Conservation (phyloP, 2,329 filamentous ascomycete genomes). For the Penicillium sp. region DNA sequence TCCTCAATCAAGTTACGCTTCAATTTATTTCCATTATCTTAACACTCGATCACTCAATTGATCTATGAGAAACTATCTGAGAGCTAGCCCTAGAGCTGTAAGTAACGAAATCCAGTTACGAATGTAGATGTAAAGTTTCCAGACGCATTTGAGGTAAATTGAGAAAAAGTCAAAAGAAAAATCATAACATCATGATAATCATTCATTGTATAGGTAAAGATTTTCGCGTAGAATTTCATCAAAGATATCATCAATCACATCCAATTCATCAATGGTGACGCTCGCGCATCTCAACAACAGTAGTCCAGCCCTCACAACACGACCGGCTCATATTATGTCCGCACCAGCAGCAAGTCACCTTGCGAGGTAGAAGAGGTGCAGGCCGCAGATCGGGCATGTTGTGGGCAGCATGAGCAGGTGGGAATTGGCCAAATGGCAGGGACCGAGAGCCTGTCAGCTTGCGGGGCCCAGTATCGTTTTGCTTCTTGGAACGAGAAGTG, state of each 20-base stretch:
- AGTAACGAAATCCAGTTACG: not conserved
- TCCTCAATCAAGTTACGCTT: not conserved
- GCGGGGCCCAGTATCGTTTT: not conserved
- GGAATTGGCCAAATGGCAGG: not conserved
- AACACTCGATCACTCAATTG: not conserved
- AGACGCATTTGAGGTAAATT: not conserved
- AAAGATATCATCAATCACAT: not conserved
- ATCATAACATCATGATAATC: conserved; percentile 7
- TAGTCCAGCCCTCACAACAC: conserved; percentile 69
- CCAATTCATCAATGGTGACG: conserved; percentile 42
- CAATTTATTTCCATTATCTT: not conserved
- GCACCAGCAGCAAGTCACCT: conserved; percentile 66
- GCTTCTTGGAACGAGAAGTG: conserved; percentile 6
- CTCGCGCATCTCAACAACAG: conserved; percentile 65
- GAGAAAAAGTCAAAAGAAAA: not conserved
- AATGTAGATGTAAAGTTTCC: not conserved
- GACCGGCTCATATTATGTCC: conserved; percentile 66
- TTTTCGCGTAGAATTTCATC: not conserved
- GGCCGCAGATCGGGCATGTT: conserved; percentile 12
- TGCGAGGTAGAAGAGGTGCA: conserved; percentile 30
- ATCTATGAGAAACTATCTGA: not conserved
- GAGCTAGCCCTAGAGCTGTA: not conserved
- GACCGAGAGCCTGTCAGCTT: not conserved
- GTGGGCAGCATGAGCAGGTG: conserved; percentile 1
- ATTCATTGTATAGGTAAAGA: not conserved